Base-by-base conservation (phyloP, 2,329 filamentous ascomycete species). In the Fusarium verrucosum region DNA sequence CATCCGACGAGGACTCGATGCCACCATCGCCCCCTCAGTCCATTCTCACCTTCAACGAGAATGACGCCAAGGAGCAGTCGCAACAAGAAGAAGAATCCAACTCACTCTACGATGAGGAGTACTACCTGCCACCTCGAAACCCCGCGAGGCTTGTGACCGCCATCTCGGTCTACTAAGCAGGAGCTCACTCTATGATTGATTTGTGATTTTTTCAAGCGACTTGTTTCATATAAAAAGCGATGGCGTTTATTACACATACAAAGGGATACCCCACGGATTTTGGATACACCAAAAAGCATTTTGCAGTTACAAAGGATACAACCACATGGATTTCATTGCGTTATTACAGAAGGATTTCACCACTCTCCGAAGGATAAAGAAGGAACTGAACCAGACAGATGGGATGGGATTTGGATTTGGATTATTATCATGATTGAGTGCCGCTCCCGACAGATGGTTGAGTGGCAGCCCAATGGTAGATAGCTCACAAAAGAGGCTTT, bases 1-100 rank as follows among this genome's bases (percentile, higher is more conserved):
- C 89, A 63, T 88, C 86, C 3, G 89, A 87, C 55, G 90, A 92
- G 70, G 90, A 93, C 77, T 88, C 91, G 68, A 87, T 92, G 86
- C 91, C 91, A 9, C 89, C 89, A 19, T 91, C 89, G 60, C 89
- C 89, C 33, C 85, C 86, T 38, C 80, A 82, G 20, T 75, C 83
- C 25, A 75, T 83, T 32, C 78, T 92, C 50, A 78, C 82, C 36
- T 90, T 92, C 72, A 79, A 83, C 41, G 81, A 85, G 70, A 86
- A 89, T 80, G 80, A 86, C 71, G 69, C 66, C 68, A 79, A 78
- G 73, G 73, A 78, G 72, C 73, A 76, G 70, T 72, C 76, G 55
- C 77, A 78, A 64, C 76, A 80, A 54, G 74, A 78, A 76, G 77
- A 68, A 61, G 52, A 68, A 62, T 67, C 65, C 73, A 74, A 75